These are phyloP conservation scores for Colletotrichum zoysiae DNA, from an alignment of 2,329 filamentous ascomycete genomes.

Conservation along the genomic window DNA sequence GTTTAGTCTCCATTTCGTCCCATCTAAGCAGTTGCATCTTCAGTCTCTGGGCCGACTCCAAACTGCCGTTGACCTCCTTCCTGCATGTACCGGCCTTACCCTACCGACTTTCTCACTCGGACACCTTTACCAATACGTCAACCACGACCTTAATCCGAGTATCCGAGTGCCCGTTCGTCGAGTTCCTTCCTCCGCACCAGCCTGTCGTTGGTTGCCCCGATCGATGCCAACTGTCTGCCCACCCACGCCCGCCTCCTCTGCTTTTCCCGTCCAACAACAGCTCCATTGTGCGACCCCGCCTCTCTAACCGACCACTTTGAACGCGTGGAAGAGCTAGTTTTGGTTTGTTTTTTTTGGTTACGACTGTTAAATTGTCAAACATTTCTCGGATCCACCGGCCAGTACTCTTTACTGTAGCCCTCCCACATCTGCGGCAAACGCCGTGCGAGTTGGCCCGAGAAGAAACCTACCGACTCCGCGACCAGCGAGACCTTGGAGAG, in stretches of 20 bases:
- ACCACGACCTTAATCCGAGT: conserved; percentile 14
- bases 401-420: conserved; percentile 37
- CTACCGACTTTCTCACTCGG: conserved; percentile 6
- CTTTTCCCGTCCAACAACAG: conserved; percentile 9
- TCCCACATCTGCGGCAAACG: conserved; percentile 9
- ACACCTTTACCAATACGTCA: conserved; percentile 13
- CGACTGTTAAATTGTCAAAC: conserved; percentile 47
- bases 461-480: neutral
- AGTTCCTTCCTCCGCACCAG: conserved; percentile 26
- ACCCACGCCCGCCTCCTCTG: conserved; percentile 41
- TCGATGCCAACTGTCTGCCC: conserved; percentile 41
- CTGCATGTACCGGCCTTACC: conserved; percentile 3
- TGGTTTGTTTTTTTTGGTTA: conserved; percentile 48
- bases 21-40: neutral
- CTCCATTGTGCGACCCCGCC: conserved; percentile 6
- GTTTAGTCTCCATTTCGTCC: conserved; percentile 26
- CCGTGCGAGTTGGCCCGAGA: too few species aligned
- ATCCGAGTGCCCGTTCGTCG: conserved; percentile 11
- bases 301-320: conserved; percentile 41
- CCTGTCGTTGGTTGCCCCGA: conserved; percentile 40
- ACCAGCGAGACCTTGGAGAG: conserved; percentile 12
- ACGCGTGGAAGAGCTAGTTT: conserved; percentile 40
- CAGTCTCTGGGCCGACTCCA: conserved; percentile 4
- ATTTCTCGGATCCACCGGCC: conserved; percentile 45
- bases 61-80: conserved; percentile 28